A percentile compares a stretch with the other conserved stretches of the same genome.
Evolutionary conservation across 1,284 basidiomycete genomes (phyloP).

Genomic region (Lignosus rhinocerotis): DNA sequence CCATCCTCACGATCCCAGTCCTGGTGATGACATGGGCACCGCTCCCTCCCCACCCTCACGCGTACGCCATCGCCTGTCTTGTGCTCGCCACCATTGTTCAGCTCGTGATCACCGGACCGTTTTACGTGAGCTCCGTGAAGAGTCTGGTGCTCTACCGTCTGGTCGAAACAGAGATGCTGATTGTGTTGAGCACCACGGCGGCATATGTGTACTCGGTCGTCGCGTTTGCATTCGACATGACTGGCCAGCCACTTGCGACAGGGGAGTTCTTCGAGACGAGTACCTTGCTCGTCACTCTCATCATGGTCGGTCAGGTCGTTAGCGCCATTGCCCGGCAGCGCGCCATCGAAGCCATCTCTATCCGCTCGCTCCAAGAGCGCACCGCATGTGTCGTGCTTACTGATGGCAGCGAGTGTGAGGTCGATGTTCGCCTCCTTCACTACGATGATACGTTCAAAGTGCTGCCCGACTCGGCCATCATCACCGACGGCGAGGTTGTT

Average conservation of each 20-base stretch:
- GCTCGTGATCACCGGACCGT: slow-evolving; percentile 37
- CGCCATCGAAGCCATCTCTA: slow-evolving; percentile 37
- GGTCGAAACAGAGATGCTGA: slow-evolving; percentile 44
- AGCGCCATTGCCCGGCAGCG: slow-evolving; percentile 42
- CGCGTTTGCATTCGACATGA: slow-evolving; percentile 39
- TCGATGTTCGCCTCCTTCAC: slow-evolving; percentile 40
- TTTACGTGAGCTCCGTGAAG: slow-evolving; percentile 40
- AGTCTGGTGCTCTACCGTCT: slow-evolving; percentile 41
- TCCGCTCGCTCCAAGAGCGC: slow-evolving; percentile 38
- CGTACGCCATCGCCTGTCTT: slow-evolving; percentile 40
- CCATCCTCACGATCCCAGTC: slow-evolving; percentile 42
- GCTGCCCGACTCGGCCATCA: slow-evolving; percentile 36
- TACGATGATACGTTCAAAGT: slow-evolving; percentile 42
- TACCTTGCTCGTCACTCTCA: slow-evolving; percentile 45
- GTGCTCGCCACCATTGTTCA: slow-evolving; percentile 45
- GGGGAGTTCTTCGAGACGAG: slow-evolving; percentile 50
- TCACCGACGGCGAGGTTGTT: slow-evolving; percentile 44
- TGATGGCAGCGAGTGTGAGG: slow-evolving; percentile 23
- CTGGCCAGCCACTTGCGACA: slow-evolving; percentile 34
- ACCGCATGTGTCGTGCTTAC: slow-evolving; percentile 35
- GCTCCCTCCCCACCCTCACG: slow-evolving; percentile 34
- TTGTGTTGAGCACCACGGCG: slow-evolving; percentile 42
- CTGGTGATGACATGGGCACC: slow-evolving; percentile 48
- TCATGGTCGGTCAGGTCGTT: slow-evolving; percentile 44
- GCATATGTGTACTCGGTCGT: slow-evolving; percentile 47